phyloP scores from a whole-genome alignment of 2,329 filamentous ascomycete species.

The Clarireedia paspali region DNA sequence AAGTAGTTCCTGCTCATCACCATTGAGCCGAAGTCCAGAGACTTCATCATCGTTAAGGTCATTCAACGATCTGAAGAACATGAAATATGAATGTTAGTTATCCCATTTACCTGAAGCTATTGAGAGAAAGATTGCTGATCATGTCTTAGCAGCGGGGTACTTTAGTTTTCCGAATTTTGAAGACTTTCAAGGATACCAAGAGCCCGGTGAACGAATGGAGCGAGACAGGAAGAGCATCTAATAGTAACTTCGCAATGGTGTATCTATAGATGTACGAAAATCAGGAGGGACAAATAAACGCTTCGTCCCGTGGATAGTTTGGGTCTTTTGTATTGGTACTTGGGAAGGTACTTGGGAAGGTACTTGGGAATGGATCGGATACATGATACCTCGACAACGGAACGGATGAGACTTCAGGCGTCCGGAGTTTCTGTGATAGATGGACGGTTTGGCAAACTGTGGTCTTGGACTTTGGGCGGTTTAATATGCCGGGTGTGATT shows the following conservation, averaged over 20 bases:
- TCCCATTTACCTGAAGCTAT: background rate
- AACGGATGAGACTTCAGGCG: slow-evolving; percentile 1
- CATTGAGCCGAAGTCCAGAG: slow-evolving; percentile 10
- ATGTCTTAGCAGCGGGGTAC: slow-evolving; percentile 43
- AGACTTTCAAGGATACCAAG: slow-evolving; percentile 48
- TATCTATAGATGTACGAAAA: background rate
- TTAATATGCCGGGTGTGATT: background rate
- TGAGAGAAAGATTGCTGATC: slow-evolving; percentile 8
- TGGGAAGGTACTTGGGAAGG: background rate
- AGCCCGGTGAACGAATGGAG: slow-evolving; percentile 28
- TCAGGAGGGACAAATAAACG: background rate
- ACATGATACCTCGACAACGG: slow-evolving; percentile 2
- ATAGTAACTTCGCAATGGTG: background rate
- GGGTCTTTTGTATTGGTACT: slow-evolving; percentile 1
- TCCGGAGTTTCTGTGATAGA: slow-evolving; percentile 1
- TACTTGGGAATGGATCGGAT: background rate
- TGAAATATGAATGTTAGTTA: slow-evolving; percentile 8
- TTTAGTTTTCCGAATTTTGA: slow-evolving; percentile 71
- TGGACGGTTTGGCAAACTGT: background rate
- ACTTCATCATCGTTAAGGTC: slow-evolving; percentile 19
- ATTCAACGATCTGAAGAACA: slow-evolving; percentile 7
- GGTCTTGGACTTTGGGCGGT: background rate
- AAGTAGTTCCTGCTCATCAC: slow-evolving; percentile 9
- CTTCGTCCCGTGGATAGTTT: slow-evolving; percentile 1
- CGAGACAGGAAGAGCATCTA: slow-evolving; percentile 7